Evolutionary conservation across 2,329 filamentous ascomycete species (phyloP).

Genomic region (Aspergillus proliferans): DNA sequence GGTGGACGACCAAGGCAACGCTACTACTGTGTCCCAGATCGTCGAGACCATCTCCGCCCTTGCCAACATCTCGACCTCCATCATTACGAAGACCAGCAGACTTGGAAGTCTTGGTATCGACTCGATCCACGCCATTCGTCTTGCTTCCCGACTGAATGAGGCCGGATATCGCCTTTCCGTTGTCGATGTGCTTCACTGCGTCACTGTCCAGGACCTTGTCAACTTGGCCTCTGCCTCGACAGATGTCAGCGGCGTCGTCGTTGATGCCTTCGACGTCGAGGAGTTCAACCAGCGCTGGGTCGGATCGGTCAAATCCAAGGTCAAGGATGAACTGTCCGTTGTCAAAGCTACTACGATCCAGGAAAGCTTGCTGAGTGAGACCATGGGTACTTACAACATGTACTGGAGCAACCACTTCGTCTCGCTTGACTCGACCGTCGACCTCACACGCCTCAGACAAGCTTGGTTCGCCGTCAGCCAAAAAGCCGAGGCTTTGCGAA

Average conservation of each 20-base stretch:
- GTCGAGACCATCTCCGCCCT: conserved; percentile 18
- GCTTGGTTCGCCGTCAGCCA: conserved; percentile 28
- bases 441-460: conserved; percentile 21
- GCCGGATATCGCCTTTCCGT: conserved; percentile 21
- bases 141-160: conserved; percentile 20
- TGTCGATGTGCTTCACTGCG: conserved; percentile 23
- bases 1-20: background rate
- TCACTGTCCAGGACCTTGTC: conserved; percentile 22
- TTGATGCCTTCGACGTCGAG: conserved; percentile 12
- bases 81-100: conserved; percentile 16
- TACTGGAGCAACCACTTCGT: conserved; percentile 39
- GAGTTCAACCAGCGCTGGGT: conserved; percentile 19
- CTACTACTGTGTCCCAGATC: conserved; percentile 7
- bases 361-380: conserved; percentile 36
- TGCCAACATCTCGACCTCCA: conserved; percentile 13
- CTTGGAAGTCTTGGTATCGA: conserved; percentile 25
- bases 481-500: conserved; percentile 31
- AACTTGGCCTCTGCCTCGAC: conserved; percentile 5
- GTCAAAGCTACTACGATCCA: conserved; percentile 31
- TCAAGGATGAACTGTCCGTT: conserved; percentile 15
- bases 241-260: background rate
- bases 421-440: conserved; percentile 20
- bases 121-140: conserved; percentile 26
- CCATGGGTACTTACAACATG: conserved; percentile 47
- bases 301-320: conserved; percentile 6